Base-by-base conservation (phyloP, 306 rosid species). In the Cicer pinnatifidum region DNA sequence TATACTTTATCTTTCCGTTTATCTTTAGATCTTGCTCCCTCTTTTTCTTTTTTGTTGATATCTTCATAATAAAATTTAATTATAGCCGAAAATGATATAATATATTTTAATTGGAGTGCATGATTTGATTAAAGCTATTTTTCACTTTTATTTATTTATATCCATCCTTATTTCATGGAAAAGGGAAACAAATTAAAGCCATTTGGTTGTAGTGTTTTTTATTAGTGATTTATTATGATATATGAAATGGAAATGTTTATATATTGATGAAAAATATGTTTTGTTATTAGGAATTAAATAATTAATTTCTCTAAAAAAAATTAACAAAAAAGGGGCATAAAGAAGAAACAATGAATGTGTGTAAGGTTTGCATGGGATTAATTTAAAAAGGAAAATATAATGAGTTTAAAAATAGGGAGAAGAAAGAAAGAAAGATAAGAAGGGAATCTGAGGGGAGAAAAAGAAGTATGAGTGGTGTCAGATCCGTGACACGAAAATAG, bases 401-500 rank as follows among this genome's bases (percentile, higher is more conserved):
- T n/a, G 51, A 46, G 20, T 57, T 82, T 38, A 4, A 40, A 50
- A 79, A 57, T 2, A 23, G 59, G 45, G 72, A 52, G 48, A 43
- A 1, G 17, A 44, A 45, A 15, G 11, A 17, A 35, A 40, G 28
- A 73, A 11, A 75, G 88, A 88, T 70, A 62, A 76, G 81, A 80
- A 76, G 39, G 88, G 92, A 85, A 88, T 88, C 88, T 82, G 83
- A 82, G 47, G n/a, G n/a, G n/a, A n/a, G n/a, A n/a, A n/a, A n/a
- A n/a, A n/a, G n/a, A n/a, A n/a, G 77, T 8, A 1, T 33, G 0
- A 81, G 82, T 84, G 82, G 91, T 82, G 88, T 85, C 89, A 83
- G 86, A 75, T 85, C 91, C 84, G 76, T 73, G 83, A 80, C 81
- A 72, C 66, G 69, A 63, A 51, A 60, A 76, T 72, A 82, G 79